Conservation (phyloP, 2,329 filamentous ascomycete species). For the Aspergillus novofumigatus region DNA sequence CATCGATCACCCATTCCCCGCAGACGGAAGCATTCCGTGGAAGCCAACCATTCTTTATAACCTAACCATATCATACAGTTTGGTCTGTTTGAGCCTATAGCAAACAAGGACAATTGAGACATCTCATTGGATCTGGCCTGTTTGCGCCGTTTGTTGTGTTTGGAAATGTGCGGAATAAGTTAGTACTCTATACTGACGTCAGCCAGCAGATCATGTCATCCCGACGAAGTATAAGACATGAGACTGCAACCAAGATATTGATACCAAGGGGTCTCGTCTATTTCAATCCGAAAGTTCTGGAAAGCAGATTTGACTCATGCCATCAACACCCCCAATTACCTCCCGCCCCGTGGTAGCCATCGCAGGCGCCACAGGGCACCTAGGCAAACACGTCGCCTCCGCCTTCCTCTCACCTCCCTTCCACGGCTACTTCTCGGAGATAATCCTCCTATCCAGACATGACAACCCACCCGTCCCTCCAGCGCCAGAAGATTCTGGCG, state of each 20-base stretch:
- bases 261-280: background rate
- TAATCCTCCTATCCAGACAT: constrained; percentile 22
- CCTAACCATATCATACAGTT: no score
- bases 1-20: no score
- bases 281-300: background rate
- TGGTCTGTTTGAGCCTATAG: no score
- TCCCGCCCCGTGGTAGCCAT: constrained; percentile 17
- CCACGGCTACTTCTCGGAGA: constrained; percentile 16
- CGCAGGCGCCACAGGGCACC: constrained; percentile 24
- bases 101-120: no score
- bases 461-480: background rate
- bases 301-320: background rate
- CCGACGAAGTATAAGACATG: no score
- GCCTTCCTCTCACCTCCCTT: constrained; percentile 21
- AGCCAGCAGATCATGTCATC: no score
- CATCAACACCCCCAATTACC: background rate
- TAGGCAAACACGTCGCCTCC: constrained; percentile 19
- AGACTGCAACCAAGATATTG: no score
- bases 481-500: background rate
- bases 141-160: no score
- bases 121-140: no score
- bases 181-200: no score
- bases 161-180: no score
- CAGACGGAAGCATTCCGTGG: background rate
- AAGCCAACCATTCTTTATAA: background rate